Evolutionary conservation across 176 grass and related monocot species (phyloP).

Genomic region (Calamus simplicifolius): DNA sequence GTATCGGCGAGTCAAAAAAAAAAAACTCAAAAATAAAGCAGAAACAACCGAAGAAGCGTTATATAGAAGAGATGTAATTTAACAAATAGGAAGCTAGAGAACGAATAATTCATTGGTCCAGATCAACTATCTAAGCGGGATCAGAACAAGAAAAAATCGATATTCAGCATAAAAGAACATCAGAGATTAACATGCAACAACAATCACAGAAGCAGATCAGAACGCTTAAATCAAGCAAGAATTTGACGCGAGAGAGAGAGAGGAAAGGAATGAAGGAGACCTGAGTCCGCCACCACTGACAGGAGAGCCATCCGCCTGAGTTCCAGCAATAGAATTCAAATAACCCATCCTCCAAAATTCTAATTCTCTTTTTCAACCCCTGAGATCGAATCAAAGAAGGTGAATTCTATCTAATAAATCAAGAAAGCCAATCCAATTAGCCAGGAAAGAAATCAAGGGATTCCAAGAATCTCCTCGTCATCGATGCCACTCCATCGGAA

Average conservation of each 20-base stretch:
- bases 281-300: constrained; percentile 64
- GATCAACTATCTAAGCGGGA: no score
- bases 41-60: not conserved
- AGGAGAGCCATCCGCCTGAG: constrained; percentile 24
- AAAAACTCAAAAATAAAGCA: not conserved
- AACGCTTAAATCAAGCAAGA: no score
- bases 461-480: no score
- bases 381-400: not conserved
- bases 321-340: constrained; percentile 16
- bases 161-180: no score
- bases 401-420: not conserved
- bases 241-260: not conserved
- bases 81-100: not conserved
- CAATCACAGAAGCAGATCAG: no score
- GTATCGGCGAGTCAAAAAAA: not conserved
- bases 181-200: no score
- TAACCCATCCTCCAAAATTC: constrained; percentile 18
- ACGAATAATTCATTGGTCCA: no score
- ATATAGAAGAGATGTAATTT: not conserved
- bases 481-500: no score
- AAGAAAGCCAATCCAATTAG: not conserved
- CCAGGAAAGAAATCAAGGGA: no score
- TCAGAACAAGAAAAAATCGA: no score
- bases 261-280: constrained; percentile 15
- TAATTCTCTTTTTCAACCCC: not conserved